Evolutionary conservation across 257 asterid genomes (phyloP), one percentile per base, ranked within the genome.

Genomic region (Penstemon newberryi): DNA sequence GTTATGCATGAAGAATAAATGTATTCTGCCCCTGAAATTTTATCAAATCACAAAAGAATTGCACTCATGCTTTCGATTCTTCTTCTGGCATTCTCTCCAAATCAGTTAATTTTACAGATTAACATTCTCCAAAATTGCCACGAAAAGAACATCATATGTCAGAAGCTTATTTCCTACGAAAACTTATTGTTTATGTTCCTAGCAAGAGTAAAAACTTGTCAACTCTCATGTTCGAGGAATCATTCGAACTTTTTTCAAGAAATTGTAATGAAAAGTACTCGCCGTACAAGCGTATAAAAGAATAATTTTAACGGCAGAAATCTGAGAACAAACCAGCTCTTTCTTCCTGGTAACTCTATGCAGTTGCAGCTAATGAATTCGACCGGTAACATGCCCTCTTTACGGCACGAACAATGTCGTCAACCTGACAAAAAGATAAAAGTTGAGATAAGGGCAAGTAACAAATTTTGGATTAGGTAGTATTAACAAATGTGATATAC

Each of bases 391-490:
- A 83, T 43, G 73, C 65, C 68, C 88, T 80, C 79, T 80, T 83
- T 44, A 82, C 85, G 45, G 88, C 88, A 56, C 86, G 86, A 56
- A 83, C 82, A 44, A 83, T 78, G 69, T 80, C 88, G 4, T 83
- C 88, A 1, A 80, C 84, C 86, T 83, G 79, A 61, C 40, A 70
- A 39, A 60, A 46, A 46, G 19, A 60, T 67, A 5, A 41, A 13
- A 64, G 56, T 56, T 56, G 41, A 13, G 40, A 12, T 8, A 11
- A 5, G 53, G n/a, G 37, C 8, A 4, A 43, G 40, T 33, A 15
- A 44, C 36, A 43, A 37, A 39, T 7, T 33, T 12, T 5, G 8
- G 25, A 8, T 6, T 38, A 4, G 4, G 59, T 18, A 61, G 13
- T 41, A 41, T 25, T 33, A 7, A 4, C 25, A 19, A 37, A 33